Evolutionary conservation across 2,329 filamentous ascomycete species (phyloP).

Genomic region (Alternaria infectoria): DNA sequence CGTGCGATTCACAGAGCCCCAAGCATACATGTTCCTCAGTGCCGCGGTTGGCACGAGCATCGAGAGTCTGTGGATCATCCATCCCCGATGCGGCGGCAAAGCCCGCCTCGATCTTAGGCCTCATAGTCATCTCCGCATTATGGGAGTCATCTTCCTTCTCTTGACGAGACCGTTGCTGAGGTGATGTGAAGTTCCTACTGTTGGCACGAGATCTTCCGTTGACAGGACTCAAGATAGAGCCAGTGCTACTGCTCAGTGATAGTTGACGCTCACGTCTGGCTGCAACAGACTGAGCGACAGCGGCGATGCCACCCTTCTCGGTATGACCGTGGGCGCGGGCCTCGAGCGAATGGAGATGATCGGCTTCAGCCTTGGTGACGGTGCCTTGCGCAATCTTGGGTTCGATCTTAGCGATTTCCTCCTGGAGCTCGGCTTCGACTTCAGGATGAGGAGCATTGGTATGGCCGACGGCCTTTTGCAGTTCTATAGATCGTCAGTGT

Average conservation of each 20-base stretch:
- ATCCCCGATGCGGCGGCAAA: slow-evolving; percentile 45
- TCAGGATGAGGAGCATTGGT: slow-evolving; percentile 36
- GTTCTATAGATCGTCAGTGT: slow-evolving; percentile 28
- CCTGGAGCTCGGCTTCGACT: slow-evolving; percentile 36
- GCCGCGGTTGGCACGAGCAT: slow-evolving; percentile 39
- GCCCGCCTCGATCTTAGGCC: slow-evolving; percentile 42
- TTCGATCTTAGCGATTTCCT: slow-evolving; percentile 40
- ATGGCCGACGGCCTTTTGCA: slow-evolving; percentile 38
- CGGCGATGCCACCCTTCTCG: slow-evolving; percentile 45
- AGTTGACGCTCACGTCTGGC: slow-evolving; percentile 34
- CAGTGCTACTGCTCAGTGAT: slow-evolving; percentile 20
- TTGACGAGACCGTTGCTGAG: slow-evolving; percentile 36
- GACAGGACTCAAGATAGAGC: background rate
- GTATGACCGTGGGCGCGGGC: slow-evolving; percentile 45
- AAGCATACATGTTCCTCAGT: slow-evolving; percentile 34
- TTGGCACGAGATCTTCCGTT: slow-evolving; percentile 14
- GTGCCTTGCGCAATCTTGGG: slow-evolving; percentile 41
- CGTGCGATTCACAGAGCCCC: background rate
- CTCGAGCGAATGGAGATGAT: slow-evolving; percentile 51
- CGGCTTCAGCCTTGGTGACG: slow-evolving; percentile 50
- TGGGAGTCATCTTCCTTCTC: slow-evolving; percentile 43
- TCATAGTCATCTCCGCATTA: slow-evolving; percentile 34
- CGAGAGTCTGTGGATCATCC: slow-evolving; percentile 36
- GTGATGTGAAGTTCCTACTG: slow-evolving; percentile 16
- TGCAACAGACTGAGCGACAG: slow-evolving; percentile 50